phyloP scores from a whole-genome alignment of 495 filamentous ascomycete species.

The Lentithecium fluviatile region DNA sequence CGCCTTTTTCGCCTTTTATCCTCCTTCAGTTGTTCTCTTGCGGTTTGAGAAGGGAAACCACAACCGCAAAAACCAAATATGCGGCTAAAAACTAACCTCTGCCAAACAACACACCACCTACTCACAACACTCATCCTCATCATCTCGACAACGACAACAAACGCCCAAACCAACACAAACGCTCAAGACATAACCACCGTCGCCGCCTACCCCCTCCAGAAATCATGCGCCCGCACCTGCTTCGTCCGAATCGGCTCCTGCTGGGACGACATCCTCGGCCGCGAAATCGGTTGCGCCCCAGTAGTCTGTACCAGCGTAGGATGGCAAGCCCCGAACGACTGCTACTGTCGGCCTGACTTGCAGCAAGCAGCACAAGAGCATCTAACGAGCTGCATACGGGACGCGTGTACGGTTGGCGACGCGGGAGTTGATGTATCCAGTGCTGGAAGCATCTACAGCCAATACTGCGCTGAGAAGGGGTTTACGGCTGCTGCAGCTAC shows the following conservation, averaged over 20 bases:
- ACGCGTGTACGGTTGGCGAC: conserved; percentile 2
- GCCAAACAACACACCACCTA: no score
- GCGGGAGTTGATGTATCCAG: conserved; percentile 8
- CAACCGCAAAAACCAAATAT: no score
- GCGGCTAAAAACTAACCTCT: no score
- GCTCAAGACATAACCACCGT: conserved; percentile 14
- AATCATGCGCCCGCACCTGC: conserved; percentile 7
- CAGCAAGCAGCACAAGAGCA: not conserved
- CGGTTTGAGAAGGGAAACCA: no score
- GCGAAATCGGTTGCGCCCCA: conserved; percentile 7
- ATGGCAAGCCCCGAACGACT: conserved; percentile 20
- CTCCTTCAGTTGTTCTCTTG: no score
- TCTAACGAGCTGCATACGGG: conserved; percentile 3
- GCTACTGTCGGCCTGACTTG: conserved; percentile 19
- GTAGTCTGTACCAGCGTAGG: not conserved
- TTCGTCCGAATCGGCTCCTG: conserved; percentile 4
- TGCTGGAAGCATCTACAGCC: conserved; percentile 8
- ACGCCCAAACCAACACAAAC: conserved; percentile 8
- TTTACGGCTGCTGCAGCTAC: not conserved
- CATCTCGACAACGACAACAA: no score
- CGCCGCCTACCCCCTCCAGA: conserved; percentile 8
- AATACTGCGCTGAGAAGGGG: conserved; percentile 18
- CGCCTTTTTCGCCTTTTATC: no score
- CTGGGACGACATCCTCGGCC: conserved; percentile 11
- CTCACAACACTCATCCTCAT: no score